Percentiles rank a stretch among this genome's conserved stretches.
phyloP scores from a whole-genome alignment of 2,329 filamentous ascomycete genomes.

The Emmonsia crescens region DNA sequence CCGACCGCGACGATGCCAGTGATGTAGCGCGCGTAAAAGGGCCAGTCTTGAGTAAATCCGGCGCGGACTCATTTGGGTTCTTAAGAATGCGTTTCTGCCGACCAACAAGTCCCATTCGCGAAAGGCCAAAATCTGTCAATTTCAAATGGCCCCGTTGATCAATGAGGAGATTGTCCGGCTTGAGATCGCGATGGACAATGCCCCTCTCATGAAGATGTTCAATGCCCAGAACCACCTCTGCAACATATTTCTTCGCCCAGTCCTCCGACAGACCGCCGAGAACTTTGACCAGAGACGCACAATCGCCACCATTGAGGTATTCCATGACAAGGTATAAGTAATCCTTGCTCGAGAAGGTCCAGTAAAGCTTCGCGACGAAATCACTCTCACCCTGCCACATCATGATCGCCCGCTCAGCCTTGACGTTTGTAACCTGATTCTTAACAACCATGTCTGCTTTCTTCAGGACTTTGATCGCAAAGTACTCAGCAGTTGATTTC shows the following conservation, averaged over 20 bases:
- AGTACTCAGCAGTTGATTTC: slow-evolving; percentile 96
- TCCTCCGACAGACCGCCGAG: slow-evolving; percentile 87
- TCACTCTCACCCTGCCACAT: slow-evolving; percentile 99
- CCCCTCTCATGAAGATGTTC: slow-evolving; percentile 89
- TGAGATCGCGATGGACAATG: slow-evolving; percentile 93
- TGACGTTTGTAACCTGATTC: slow-evolving; percentile 98
- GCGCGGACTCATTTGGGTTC: slow-evolving; percentile 68
- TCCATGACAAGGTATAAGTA: slow-evolving; percentile 99
- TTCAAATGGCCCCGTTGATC: slow-evolving; percentile 95
- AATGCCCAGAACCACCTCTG: slow-evolving; percentile 91
- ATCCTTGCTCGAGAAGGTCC: slow-evolving; percentile 99
- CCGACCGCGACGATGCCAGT: slow-evolving; percentile 78
- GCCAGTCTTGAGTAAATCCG: slow-evolving; percentile 84
- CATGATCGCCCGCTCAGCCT: slow-evolving; percentile 97
- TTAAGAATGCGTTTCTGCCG: slow-evolving; percentile 87
- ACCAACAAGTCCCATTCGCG: slow-evolving; percentile 91
- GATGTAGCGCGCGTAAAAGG: slow-evolving; percentile 80
- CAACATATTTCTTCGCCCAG: slow-evolving; percentile 96
- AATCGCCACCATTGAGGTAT: slow-evolving; percentile 94
- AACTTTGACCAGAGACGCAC: slow-evolving; percentile 90
- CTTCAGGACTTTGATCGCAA: slow-evolving; percentile 95
- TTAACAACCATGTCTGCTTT: slow-evolving; percentile 99
- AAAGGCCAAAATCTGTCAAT: slow-evolving; percentile 92
- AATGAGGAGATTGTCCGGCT: slow-evolving; percentile 93
- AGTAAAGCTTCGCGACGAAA: slow-evolving; percentile 97